Evolutionary conservation across 2,329 filamentous ascomycete genomes (phyloP).

Genomic region (Pseudopyricularia javanii): DNA sequence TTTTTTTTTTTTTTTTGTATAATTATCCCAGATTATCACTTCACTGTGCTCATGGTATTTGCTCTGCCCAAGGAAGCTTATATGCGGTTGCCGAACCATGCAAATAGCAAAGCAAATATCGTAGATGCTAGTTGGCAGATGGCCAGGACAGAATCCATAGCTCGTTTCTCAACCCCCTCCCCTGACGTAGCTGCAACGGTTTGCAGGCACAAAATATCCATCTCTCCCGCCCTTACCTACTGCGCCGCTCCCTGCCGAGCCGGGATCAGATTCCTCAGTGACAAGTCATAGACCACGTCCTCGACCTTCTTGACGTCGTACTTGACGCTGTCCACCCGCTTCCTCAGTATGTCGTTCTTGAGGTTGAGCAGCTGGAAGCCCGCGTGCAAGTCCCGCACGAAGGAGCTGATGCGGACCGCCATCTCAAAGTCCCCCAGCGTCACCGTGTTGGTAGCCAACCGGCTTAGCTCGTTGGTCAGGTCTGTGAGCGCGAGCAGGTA

Average conservation of each 20-base stretch:
- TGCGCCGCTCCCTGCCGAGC: background rate
- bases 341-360: conserved; percentile 86
- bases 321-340: conserved; percentile 86
- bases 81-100: too few relatives aligned
- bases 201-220: too few relatives aligned
- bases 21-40: too few relatives aligned
- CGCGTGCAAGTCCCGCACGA: conserved; percentile 89
- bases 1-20: too few relatives aligned
- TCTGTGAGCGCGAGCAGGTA: conserved; percentile 82
- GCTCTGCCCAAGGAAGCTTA: too few relatives aligned
- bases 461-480: conserved; percentile 80
- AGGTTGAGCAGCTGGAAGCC: conserved; percentile 96
- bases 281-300: conserved; percentile 94
- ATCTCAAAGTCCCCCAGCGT: conserved; percentile 79
- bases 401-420: conserved; percentile 77
- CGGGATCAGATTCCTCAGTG: conserved; percentile 68
- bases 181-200: too few relatives aligned
- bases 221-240: too few relatives aligned
- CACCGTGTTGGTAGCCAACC: conserved; percentile 87
- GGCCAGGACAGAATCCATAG: too few relatives aligned
- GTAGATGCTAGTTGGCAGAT: too few relatives aligned
- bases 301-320: conserved; percentile 97
- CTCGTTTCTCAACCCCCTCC: too few relatives aligned
- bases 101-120: too few relatives aligned
- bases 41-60: too few relatives aligned